These are phyloP conservation scores for Candida ipomoeae DNA, from an alignment of 805 yeast genomes.

Conservation along the genomic window DNA sequence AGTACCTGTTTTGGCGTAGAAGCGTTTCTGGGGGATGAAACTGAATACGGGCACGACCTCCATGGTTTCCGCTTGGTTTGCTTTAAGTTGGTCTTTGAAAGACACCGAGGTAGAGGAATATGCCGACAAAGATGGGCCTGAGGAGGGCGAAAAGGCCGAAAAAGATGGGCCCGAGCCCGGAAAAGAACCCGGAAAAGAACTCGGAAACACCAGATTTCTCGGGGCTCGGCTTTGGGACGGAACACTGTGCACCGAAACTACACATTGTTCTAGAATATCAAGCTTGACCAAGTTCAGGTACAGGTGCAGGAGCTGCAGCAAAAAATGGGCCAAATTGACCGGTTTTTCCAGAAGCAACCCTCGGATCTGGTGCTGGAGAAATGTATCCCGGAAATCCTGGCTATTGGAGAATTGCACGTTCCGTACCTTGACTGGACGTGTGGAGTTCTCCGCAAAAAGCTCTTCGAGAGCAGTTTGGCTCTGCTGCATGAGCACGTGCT, in stretches of 20 bases:
- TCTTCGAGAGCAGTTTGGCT: constrained; percentile 30
- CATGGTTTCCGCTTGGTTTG: constrained; percentile 6
- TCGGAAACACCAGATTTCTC: too few species aligned
- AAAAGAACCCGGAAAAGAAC: too few species aligned
- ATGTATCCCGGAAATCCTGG: constrained; percentile 42
- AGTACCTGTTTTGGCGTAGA: constrained; percentile 88
- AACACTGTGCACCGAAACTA: constrained; percentile 25
- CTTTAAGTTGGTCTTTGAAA: background rate
- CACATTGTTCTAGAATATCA: constrained; percentile 41
- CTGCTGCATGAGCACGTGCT: constrained; percentile 30
- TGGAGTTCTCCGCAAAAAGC: constrained; percentile 29
- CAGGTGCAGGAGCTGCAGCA: constrained; percentile 40
- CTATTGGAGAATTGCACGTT: constrained; percentile 48
- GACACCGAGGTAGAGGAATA: background rate
- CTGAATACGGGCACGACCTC: constrained; percentile 36
- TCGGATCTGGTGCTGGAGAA: constrained; percentile 42
- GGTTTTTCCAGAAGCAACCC: constrained; percentile 40
- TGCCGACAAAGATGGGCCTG: too few species aligned
- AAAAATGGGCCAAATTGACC: constrained; percentile 38
- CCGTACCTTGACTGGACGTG: constrained; percentile 41
- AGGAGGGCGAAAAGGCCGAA: too few species aligned
- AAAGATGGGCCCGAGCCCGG: too few species aligned
- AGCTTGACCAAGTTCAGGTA: constrained; percentile 41
- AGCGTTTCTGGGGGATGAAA: constrained; percentile 56
- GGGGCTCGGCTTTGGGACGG: constrained; percentile 8